Conservation (phyloP, 108 stramenopile species). For the Aurantiochytrium sp. region DNA sequence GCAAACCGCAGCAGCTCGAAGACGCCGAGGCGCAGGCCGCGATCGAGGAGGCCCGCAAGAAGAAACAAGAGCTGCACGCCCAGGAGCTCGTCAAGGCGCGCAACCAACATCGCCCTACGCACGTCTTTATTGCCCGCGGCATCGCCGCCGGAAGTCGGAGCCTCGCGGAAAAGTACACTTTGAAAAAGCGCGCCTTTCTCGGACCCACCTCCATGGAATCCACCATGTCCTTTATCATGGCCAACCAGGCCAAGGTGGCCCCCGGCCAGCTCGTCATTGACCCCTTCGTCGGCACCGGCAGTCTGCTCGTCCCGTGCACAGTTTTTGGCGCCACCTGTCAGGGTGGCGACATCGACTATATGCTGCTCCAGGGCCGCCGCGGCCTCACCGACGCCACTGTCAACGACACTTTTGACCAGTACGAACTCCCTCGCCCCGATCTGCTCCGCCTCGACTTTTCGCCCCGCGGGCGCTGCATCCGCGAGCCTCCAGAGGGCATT, state of each 20-base stretch:
- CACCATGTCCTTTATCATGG: slow-evolving; percentile 86
- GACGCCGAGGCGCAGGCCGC: background rate
- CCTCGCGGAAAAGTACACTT: slow-evolving; percentile 50
- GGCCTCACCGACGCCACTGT: slow-evolving; percentile 52
- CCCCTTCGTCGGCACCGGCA: slow-evolving; percentile 96
- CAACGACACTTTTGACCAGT: slow-evolving; percentile 78
- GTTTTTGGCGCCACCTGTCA: slow-evolving; percentile 77
- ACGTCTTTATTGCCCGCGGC: background rate
- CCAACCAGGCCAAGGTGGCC: slow-evolving; percentile 65
- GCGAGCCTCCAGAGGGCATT: background rate
- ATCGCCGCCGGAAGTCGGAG: background rate
- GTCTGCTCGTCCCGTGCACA: slow-evolving; percentile 80
- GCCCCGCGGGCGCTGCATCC: slow-evolving; percentile 42
- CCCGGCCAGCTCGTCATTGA: slow-evolving; percentile 70
- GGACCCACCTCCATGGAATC: slow-evolving; percentile 98
- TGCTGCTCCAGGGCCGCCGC: slow-evolving; percentile 77
- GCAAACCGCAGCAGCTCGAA: background rate
- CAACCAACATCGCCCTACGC: background rate
- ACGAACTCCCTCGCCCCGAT: slow-evolving; percentile 78
- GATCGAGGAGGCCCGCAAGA: background rate
- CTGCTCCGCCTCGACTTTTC: slow-evolving; percentile 79
- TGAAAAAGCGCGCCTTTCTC: slow-evolving; percentile 84
- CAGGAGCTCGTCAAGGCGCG: background rate
- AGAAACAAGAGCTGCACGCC: background rate
- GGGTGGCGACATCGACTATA: slow-evolving; percentile 90